Evolutionary conservation across 768 basidiomycete genomes (phyloP).

Genomic region (Xerocomus potaroensis): DNA sequence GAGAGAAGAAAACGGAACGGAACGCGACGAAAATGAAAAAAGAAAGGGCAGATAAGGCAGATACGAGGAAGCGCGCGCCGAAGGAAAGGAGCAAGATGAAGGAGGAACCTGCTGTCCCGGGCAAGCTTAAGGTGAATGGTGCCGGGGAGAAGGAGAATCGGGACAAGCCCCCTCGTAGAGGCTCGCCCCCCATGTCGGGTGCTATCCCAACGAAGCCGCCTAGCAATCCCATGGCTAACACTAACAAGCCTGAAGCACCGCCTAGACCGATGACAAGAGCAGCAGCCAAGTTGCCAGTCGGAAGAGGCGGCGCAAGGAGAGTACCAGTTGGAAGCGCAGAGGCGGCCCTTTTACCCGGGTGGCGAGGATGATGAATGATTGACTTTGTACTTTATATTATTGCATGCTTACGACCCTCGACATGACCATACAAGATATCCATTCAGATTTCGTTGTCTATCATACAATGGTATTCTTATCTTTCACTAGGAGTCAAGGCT

Average conservation of each 20-base stretch:
- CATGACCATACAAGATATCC: slow-evolving; percentile 26
- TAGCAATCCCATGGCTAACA: not conserved
- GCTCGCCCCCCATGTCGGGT: slow-evolving; percentile 20
- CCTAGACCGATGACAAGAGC: slow-evolving; percentile 10
- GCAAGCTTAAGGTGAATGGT: slow-evolving; percentile 30
- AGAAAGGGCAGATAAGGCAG: slow-evolving; percentile 9
- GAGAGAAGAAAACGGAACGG: slow-evolving; percentile 44
- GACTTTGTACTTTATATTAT: not conserved
- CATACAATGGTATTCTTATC: not conserved
- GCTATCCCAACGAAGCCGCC: slow-evolving; percentile 18
- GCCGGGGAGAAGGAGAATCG: slow-evolving; percentile 34
- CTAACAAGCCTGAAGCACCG: slow-evolving; percentile 11
- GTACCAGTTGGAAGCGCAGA: slow-evolving; percentile 66
- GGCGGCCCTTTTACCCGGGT: slow-evolving; percentile 48
- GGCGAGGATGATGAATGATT: slow-evolving; percentile 40
- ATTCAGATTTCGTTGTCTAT: not conserved
- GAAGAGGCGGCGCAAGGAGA: slow-evolving; percentile 53
- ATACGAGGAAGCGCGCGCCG: slow-evolving; percentile 29
- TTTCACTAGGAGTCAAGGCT: not conserved
- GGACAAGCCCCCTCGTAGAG: slow-evolving; percentile 31
- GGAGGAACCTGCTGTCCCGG: slow-evolving; percentile 16
- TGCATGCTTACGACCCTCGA: slow-evolving; percentile 11
- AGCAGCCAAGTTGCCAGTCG: slow-evolving; percentile 31
- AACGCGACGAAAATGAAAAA: slow-evolving; percentile 21
- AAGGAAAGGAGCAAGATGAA: slow-evolving; percentile 41